Evolutionary conservation across 176 grass and related monocot species (phyloP).

Genomic region (Triticum urartu): DNA sequence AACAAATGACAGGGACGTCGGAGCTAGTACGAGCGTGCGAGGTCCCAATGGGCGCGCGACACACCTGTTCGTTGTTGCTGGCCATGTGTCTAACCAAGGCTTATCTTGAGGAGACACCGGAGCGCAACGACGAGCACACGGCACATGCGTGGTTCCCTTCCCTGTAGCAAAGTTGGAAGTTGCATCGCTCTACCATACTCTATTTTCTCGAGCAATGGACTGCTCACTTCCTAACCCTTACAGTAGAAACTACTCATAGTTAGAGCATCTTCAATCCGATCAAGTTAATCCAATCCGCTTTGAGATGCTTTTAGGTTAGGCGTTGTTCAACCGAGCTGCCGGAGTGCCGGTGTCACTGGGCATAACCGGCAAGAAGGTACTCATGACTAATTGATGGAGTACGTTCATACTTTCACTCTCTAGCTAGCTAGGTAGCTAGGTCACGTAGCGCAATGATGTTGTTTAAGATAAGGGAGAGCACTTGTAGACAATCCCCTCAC

Average conservation of each 20-base stretch:
- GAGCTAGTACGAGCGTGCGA: not conserved
- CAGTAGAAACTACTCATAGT: too few species aligned
- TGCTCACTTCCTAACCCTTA: too few species aligned
- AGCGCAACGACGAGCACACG: not conserved
- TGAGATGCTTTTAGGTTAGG: too few species aligned
- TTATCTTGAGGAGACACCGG: not conserved
- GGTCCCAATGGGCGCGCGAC: not conserved
- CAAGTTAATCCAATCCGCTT: too few species aligned
- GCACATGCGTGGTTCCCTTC: not conserved
- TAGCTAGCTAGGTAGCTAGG: too few species aligned
- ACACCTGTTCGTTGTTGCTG: not conserved
- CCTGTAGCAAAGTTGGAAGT: not conserved
- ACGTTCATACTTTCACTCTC: too few species aligned
- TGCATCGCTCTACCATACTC: not conserved
- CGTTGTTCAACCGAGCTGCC: too few species aligned
- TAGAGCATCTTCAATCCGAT: too few species aligned
- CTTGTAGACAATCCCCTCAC: too few species aligned
- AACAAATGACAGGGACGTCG: not conserved
- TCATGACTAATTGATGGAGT: not conserved
- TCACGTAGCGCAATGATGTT: not conserved
- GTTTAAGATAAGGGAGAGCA: not conserved
- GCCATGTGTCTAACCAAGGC: not conserved
- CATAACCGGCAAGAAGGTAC: not conserved
- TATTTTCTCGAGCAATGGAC: too few species aligned
- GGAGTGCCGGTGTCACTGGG: not conserved